Conservation (phyloP, 2,329 filamentous ascomycete species). For the Bipolaris victoriae region DNA sequence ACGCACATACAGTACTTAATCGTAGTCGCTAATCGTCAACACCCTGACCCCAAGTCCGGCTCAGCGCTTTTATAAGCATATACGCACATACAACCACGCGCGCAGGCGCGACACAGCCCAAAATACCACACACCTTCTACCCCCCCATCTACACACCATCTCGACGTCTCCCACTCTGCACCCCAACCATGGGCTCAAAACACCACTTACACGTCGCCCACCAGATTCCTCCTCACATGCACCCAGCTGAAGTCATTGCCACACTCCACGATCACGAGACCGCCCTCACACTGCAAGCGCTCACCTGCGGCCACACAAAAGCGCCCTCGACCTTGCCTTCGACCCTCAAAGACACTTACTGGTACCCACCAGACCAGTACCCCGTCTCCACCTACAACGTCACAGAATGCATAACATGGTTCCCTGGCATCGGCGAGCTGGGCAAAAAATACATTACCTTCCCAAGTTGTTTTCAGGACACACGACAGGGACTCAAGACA, state of each 20-base stretch:
- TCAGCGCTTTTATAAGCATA: neutral
- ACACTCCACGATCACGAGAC: conserved; percentile 47
- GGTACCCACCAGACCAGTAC: conserved; percentile 41
- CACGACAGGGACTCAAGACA: conserved; percentile 41
- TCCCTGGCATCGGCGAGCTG: conserved; percentile 41
- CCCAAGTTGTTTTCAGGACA: conserved; percentile 42
- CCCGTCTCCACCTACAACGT: conserved; percentile 39
- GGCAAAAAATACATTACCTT: conserved; percentile 43
- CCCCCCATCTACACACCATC: neutral
- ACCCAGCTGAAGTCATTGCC: conserved; percentile 33
- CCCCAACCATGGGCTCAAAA: conserved; percentile 32
- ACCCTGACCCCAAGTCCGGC: neutral
- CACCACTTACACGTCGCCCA: conserved; percentile 42
- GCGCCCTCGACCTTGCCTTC: conserved; percentile 30
- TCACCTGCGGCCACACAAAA: conserved; percentile 38
- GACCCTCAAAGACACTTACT: conserved; percentile 44
- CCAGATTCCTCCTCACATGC: conserved; percentile 36
- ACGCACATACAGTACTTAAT: conserved; percentile 2
- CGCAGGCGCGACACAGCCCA: neutral
- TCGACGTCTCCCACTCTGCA: too few relatives aligned
- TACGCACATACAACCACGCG: neutral
- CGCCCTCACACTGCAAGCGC: conserved; percentile 42
- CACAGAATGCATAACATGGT: conserved; percentile 37
- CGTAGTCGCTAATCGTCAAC: conserved; percentile 12
- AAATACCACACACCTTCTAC: neutral